phyloP scores from a whole-genome alignment of 108 stramenopile genomes.

The Skeletonema marinoi region DNA sequence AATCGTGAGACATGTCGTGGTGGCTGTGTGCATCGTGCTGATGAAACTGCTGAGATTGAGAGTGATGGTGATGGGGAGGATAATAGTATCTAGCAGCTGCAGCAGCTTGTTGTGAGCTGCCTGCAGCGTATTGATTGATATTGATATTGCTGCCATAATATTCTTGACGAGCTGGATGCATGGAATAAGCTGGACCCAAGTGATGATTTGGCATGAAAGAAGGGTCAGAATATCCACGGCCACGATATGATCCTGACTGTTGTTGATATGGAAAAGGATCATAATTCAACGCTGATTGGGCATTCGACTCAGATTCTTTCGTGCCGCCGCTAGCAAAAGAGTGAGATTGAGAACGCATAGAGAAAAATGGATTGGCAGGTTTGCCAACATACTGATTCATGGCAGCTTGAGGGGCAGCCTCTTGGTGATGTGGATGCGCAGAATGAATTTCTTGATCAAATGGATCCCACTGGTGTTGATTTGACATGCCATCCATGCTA shows the following conservation, averaged over 20 bases:
- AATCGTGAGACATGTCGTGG: not conserved
- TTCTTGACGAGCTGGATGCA: not conserved
- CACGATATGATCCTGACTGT: not conserved
- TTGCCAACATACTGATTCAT: too few relatives aligned
- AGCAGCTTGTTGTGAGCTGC: not conserved
- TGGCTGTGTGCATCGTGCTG: not conserved
- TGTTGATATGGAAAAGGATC: too few relatives aligned
- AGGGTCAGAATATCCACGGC: not conserved
- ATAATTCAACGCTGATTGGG: too few relatives aligned
- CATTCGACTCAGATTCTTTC: too few relatives aligned
- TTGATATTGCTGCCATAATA: not conserved
- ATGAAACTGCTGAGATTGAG: not conserved
- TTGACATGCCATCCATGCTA: too few relatives aligned
- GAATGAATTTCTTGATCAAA: too few relatives aligned
- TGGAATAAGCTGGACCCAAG: not conserved
- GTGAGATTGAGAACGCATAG: too few relatives aligned
- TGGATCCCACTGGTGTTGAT: too few relatives aligned
- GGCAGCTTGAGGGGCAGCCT: too few relatives aligned
- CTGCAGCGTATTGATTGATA: not conserved
- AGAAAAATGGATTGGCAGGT: too few relatives aligned
- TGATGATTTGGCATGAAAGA: not conserved
- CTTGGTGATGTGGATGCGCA: too few relatives aligned
- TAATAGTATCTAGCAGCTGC: not conserved
- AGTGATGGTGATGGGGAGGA: not conserved
- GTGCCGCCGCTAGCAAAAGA: too few relatives aligned